Evolutionary conservation across 2,329 filamentous ascomycete species (phyloP).

Genomic region (Nigrospora osmanthi): DNA sequence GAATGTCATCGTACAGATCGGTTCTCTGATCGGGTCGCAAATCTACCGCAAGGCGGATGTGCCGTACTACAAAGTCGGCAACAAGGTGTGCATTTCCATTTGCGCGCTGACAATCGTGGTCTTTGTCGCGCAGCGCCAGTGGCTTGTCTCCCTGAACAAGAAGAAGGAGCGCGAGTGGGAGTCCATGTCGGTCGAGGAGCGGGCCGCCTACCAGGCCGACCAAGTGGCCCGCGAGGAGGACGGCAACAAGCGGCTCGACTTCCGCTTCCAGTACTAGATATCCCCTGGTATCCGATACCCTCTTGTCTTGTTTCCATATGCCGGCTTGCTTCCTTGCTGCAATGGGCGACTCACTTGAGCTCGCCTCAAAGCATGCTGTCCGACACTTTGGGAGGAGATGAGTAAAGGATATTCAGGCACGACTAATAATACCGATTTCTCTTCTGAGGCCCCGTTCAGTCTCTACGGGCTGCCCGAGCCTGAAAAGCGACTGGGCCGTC

Average conservation of each 20-base stretch:
- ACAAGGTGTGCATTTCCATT: constrained; percentile 47
- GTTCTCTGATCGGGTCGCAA: constrained; percentile 32
- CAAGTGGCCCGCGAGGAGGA: constrained; percentile 33
- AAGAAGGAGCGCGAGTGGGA: constrained; percentile 39
- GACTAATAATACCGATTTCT: too few species aligned
- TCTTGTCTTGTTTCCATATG: too few species aligned
- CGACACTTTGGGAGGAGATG: too few species aligned
- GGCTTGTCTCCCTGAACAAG: constrained; percentile 35
- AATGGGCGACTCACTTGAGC: too few species aligned
- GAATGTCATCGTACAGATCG: constrained; percentile 38
- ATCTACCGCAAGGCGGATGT: constrained; percentile 44
- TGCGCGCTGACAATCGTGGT: constrained; percentile 37
- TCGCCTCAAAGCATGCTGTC: too few species aligned
- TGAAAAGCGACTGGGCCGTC: too few species aligned
- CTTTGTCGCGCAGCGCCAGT: constrained; percentile 40
- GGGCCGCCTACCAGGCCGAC: constrained; percentile 35
- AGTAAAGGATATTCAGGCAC: too few species aligned
- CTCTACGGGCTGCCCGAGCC: too few species aligned
- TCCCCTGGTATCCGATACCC: background rate
- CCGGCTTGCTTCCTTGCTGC: too few species aligned
- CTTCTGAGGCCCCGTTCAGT: too few species aligned
- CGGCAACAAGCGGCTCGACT: constrained; percentile 42
- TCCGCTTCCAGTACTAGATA: constrained; percentile 28
- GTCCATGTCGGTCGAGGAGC: constrained; percentile 34
- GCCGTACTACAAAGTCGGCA: constrained; percentile 49